Conservation (phyloP, 306 rosid genomes). For the Gastrolobium villosum region DNA sequence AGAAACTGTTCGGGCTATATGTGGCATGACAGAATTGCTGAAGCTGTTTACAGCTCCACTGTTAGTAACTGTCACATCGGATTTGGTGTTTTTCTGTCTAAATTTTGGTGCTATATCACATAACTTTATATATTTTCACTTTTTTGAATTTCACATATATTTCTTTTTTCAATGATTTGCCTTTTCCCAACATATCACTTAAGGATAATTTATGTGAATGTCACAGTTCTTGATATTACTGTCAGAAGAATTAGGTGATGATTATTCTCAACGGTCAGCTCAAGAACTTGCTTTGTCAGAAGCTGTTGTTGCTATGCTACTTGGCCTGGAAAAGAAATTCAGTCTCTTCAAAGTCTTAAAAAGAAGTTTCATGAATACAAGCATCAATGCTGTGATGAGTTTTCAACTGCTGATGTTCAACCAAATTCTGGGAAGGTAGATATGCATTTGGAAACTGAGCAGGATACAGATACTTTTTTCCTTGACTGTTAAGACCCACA, state of each 20-base stretch:
- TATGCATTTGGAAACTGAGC: too few species aligned
- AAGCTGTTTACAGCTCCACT: background rate
- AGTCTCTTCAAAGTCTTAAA: too few species aligned
- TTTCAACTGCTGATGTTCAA: too few species aligned
- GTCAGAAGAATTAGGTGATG: slow-evolving; percentile 58
- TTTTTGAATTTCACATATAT: too few species aligned
- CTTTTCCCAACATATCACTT: background rate
- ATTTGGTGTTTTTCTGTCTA: background rate
- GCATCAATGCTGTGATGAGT: too few species aligned
- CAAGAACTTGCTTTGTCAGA: slow-evolving; percentile 69
- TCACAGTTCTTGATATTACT: slow-evolving; percentile 73
- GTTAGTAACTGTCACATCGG: background rate
- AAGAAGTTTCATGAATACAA: too few species aligned
- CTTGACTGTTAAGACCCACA: too few species aligned
- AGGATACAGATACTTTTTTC: too few species aligned
- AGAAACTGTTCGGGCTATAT: slow-evolving; percentile 18
- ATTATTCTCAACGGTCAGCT: slow-evolving; percentile 56
- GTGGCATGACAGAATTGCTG: slow-evolving; percentile 14
- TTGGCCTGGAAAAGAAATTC: too few species aligned
- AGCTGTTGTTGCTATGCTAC: slow-evolving; percentile 51
- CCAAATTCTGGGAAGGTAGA: too few species aligned
- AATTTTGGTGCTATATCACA: background rate
- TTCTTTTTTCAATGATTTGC: background rate
- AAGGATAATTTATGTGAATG: slow-evolving; percentile 34
- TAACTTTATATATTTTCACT: background rate